Evolutionary conservation across 352 stramenopile species (phyloP).

Genomic region (Pythium volutum): DNA sequence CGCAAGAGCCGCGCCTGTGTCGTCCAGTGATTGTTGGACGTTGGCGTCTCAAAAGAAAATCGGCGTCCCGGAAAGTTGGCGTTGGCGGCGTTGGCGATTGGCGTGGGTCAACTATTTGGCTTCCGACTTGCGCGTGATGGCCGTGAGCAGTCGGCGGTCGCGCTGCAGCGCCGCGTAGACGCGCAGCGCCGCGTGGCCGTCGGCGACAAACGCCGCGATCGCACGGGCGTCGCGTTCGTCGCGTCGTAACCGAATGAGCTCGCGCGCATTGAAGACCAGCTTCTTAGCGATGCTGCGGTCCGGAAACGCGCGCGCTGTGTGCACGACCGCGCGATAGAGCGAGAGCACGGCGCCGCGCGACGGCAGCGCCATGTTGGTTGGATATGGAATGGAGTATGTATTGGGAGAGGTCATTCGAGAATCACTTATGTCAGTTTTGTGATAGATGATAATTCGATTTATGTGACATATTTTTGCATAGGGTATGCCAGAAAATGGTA

Average conservation of each 20-base stretch:
- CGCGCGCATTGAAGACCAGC: slow-evolving; percentile 71
- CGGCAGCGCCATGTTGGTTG: neutral
- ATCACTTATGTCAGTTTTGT: too few relatives aligned
- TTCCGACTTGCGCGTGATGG: slow-evolving; percentile 55
- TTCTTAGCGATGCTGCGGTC: slow-evolving; percentile 63
- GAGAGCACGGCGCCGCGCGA: slow-evolving; percentile 39
- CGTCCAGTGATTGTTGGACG: slow-evolving; percentile 49
- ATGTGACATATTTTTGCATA: too few relatives aligned
- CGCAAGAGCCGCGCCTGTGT: slow-evolving; percentile 51
- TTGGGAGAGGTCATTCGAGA: too few relatives aligned
- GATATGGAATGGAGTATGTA: neutral
- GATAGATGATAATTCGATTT: too few relatives aligned
- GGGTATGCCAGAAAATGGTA: too few relatives aligned
- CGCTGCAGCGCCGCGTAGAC: slow-evolving; percentile 58
- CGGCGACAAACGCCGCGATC: slow-evolving; percentile 39
- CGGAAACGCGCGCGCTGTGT: slow-evolving; percentile 48
- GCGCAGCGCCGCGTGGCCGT: slow-evolving; percentile 53
- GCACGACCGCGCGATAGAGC: slow-evolving; percentile 58
- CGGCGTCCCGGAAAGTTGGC: neutral
- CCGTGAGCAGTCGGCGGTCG: slow-evolving; percentile 40
- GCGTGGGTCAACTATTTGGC: neutral
- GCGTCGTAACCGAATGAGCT: slow-evolving; percentile 61
- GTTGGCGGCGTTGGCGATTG: neutral
- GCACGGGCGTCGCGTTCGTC: slow-evolving; percentile 38
- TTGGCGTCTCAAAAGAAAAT: neutral